phyloP scores from a whole-genome alignment of 2,329 filamentous ascomycete genomes.

The Exophiala bonariae region DNA sequence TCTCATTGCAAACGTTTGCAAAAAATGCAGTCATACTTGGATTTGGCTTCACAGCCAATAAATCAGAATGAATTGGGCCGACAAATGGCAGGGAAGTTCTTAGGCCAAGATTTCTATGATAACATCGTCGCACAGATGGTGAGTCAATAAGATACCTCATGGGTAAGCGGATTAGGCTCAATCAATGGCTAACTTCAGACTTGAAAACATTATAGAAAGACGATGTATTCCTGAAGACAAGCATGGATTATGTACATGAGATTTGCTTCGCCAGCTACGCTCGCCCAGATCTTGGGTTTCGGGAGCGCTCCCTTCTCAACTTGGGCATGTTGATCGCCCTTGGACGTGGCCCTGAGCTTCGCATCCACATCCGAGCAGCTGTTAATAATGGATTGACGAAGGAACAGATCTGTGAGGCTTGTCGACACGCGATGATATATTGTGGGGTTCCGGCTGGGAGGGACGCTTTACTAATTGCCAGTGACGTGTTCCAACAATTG shows the following conservation, averaged over 20 bases:
- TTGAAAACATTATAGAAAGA: constrained; percentile 11
- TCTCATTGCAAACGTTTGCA: no score
- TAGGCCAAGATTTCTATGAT: no score
- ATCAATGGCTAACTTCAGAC: no score
- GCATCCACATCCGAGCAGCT: constrained; percentile 62
- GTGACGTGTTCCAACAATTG: constrained; percentile 3
- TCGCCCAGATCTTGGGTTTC: constrained; percentile 60
- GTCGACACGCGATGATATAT: constrained; percentile 33
- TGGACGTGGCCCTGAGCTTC: constrained; percentile 60
- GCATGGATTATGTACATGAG: constrained; percentile 49
- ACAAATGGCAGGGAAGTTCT: no score
- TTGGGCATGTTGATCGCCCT: constrained; percentile 64
- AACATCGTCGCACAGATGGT: no score
- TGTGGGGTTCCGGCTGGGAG: constrained; percentile 45
- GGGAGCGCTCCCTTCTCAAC: constrained; percentile 62
- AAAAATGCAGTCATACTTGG: no score
- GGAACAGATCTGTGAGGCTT: constrained; percentile 56
- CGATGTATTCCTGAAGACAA: constrained; percentile 8
- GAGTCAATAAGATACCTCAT: no score
- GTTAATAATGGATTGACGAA: constrained; percentile 62
- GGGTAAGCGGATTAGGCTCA: no score
- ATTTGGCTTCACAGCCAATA: no score
- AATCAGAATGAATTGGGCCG: no score
- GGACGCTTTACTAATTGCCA: constrained; percentile 35
- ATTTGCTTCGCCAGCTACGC: constrained; percentile 60